Evolutionary conservation across 2,329 filamentous ascomycete species (phyloP), one percentile per base, ranked within the genome.

Genomic region (Whalleya microplaca): DNA sequence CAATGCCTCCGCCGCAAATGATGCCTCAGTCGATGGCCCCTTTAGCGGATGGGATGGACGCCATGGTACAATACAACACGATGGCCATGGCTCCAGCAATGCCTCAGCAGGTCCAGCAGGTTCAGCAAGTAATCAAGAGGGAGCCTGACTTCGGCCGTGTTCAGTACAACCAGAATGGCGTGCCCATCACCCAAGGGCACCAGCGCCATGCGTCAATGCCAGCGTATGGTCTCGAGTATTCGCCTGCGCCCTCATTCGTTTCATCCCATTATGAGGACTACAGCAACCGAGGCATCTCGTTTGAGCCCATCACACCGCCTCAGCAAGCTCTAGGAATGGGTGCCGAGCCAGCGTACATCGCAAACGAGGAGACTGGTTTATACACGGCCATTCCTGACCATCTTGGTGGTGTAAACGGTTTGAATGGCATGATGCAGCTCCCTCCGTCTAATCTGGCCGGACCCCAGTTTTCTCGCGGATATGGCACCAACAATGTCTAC

Each of bases 211-310:
- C 93, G 59, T 99, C 95, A n/a, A 97, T 99, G 92, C 95, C 95
- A 48, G 90, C 92, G 19, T 99, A 96, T 73, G 84, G 79, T 46
- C 88, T 98, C 74, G 95, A 99, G 76, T 99, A 98, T 80, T 99
- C 95, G 16, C 95, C 95, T 51, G 95, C 95, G 0, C 95, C 95
- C 2, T 98, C 95, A 1, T 98, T 98, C 70, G 93, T 96, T 50
- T 98, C 95, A n/a, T 98, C 95, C 1, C 93, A 97, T 69, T 96
- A 94, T 69, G 95, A 98, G 72, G 94, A 98, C 73, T 99, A 97
- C 81, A 96, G 92, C 84, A 94, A 93, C 72, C 90, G 95, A 55
- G 95, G 92, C 49, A 87, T 98, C 69, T 98, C 94, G 2, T 99
- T 94, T 72, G 95, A 99, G 81, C 95, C 95, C 50, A 87, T 99